These are phyloP conservation scores for Chalciporus piperatus DNA, from an alignment of 768 basidiomycete genomes.

Conservation along the genomic window DNA sequence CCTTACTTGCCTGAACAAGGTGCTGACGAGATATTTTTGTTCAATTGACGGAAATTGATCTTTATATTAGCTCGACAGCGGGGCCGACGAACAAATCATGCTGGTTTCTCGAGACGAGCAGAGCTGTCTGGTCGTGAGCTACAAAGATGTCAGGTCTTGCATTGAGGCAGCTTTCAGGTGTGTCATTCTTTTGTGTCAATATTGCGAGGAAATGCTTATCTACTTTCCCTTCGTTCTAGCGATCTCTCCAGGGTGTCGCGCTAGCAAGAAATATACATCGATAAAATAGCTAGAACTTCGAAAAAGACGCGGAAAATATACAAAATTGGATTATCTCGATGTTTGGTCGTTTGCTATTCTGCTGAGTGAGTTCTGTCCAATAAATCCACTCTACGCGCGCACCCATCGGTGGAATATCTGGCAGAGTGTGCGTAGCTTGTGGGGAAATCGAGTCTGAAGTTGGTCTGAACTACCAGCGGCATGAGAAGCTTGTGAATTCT, in stretches of 20 bases:
- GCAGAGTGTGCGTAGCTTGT: no score
- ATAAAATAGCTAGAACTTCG: slow-evolving; percentile 67
- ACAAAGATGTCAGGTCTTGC: slow-evolving; percentile 86
- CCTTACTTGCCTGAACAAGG: slow-evolving; percentile 91
- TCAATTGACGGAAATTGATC: not conserved
- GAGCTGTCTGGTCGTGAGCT: slow-evolving; percentile 90
- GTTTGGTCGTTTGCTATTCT: not conserved
- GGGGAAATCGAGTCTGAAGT: not conserved
- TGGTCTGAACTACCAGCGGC: no score
- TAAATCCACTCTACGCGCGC: not conserved
- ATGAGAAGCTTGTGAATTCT: no score
- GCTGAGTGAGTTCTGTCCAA: not conserved
- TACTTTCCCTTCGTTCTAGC: slow-evolving; percentile 27
- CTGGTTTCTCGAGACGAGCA: slow-evolving; percentile 93
- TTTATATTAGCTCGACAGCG: slow-evolving; percentile 74
- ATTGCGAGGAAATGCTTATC: not conserved
- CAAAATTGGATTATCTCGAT: slow-evolving; percentile 27
- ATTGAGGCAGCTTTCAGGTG: slow-evolving; percentile 83
- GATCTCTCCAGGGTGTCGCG: slow-evolving; percentile 40
- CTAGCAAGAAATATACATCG: slow-evolving; percentile 13
- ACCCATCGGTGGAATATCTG: no score
- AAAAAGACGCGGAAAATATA: slow-evolving; percentile 58
- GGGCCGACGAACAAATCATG: slow-evolving; percentile 93
- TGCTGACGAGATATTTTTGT: slow-evolving; percentile 2
- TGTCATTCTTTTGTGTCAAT: slow-evolving; percentile 17